These are phyloP conservation scores for Corniculantispora saksenae DNA, from an alignment of 2,329 filamentous ascomycete species.

Conservation along the genomic window DNA sequence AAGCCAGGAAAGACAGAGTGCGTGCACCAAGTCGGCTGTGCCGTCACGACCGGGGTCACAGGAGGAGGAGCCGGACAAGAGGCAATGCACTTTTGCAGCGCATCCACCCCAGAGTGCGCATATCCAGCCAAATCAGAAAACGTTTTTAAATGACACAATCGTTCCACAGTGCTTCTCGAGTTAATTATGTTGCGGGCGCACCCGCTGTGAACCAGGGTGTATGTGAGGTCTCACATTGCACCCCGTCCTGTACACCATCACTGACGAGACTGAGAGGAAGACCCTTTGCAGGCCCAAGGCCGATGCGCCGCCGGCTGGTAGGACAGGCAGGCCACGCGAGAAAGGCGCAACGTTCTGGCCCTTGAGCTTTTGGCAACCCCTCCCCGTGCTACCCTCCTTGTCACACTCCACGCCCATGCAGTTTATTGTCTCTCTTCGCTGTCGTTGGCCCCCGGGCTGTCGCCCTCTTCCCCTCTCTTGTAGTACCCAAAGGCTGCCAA, in stretches of 20 bases:
- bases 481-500: background rate
- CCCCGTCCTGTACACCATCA: background rate
- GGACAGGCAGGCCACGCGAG: background rate
- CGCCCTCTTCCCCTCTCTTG: background rate
- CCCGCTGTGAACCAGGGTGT: background rate
- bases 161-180: background rate
- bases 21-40: background rate
- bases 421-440: slow-evolving; percentile 1
- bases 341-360: background rate
- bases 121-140: background rate
- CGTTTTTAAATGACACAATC: background rate
- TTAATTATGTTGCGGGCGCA: background rate
- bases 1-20: background rate
- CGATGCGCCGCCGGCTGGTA: background rate
- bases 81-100: background rate
- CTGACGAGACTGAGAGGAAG: background rate
- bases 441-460: background rate
- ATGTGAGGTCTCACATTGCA: background rate
- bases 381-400: slow-evolving; percentile 2
- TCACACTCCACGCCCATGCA: slow-evolving; percentile 13
- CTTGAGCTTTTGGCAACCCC: background rate
- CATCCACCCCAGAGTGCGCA: slow-evolving; percentile 1
- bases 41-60: background rate
- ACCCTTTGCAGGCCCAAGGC: background rate
- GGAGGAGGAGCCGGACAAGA: background rate